A percentile compares a stretch with the other conserved stretches of the same genome.
phyloP scores from a whole-genome alignment of 2,329 filamentous ascomycete genomes.

The Trichophaea hybrida region DNA sequence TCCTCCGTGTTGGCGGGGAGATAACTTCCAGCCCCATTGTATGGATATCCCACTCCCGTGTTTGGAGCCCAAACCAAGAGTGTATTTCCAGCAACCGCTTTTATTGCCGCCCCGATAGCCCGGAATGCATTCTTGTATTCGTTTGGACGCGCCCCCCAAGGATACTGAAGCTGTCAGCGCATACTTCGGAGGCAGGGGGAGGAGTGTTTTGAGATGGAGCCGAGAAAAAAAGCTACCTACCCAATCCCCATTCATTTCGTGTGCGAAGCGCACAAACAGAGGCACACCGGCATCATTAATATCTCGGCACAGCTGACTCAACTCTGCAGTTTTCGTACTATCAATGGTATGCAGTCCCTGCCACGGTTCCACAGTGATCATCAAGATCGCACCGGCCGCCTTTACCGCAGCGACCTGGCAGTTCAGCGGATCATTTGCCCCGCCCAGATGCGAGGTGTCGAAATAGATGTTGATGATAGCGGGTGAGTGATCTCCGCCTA shows the following conservation, averaged over 20 bases:
- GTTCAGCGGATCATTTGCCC: not conserved
- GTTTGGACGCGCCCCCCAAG: not conserved
- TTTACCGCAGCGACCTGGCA: not conserved
- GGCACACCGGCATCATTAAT: not conserved
- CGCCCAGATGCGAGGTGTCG: not conserved
- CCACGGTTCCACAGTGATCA: not conserved
- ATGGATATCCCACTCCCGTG: not conserved
- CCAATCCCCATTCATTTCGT: constrained; percentile 3
- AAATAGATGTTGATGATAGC: constrained; percentile 3
- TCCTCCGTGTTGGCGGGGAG: not conserved
- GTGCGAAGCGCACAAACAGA: not conserved
- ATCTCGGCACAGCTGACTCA: not conserved
- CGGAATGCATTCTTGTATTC: not conserved
- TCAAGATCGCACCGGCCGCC: not conserved
- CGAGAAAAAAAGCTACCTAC: not conserved
- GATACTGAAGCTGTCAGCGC: not conserved
- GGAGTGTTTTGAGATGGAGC: not conserved
- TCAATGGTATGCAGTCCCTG: not conserved
- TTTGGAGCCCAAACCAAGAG: constrained; percentile 2
- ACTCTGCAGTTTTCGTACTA: not conserved
- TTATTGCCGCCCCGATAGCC: not conserved
- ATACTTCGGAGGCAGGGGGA: not conserved
- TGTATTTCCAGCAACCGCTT: not conserved
- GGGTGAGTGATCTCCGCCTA: not conserved
- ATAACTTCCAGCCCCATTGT: not conserved